A percentile compares a stretch with the other conserved stretches of the same genome.
Evolutionary conservation across 768 basidiomycete genomes (phyloP).

Genomic region (Paxillus rubicundulus): DNA sequence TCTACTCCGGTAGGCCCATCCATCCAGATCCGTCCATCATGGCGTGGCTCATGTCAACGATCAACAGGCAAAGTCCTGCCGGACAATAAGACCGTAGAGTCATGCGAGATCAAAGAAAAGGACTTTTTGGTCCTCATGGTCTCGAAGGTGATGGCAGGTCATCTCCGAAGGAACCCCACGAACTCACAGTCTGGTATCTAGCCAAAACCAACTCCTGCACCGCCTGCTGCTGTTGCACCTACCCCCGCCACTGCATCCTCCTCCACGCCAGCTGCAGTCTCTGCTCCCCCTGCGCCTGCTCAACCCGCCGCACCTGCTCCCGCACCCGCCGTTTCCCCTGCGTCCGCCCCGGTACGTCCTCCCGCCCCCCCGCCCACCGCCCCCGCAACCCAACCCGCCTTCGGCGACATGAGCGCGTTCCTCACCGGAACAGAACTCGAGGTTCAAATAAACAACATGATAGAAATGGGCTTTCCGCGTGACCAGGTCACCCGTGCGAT

Average conservation of each 20-base stretch:
- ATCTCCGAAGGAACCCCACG: neutral
- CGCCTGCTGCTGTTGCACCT: slow-evolving; percentile 21
- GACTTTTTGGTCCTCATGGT: slow-evolving; percentile 99
- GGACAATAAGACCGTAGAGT: slow-evolving; percentile 85
- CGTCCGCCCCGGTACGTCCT: slow-evolving; percentile 20
- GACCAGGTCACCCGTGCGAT: slow-evolving; percentile 84
- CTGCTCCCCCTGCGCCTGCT: slow-evolving; percentile 30
- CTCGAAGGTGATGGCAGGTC: slow-evolving; percentile 64
- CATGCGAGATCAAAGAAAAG: slow-evolving; percentile 94
- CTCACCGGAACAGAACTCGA: slow-evolving; percentile 77
- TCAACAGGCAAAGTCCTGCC: slow-evolving; percentile 81
- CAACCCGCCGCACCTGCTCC: slow-evolving; percentile 35
- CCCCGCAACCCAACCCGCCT: slow-evolving; percentile 30
- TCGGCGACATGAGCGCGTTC: slow-evolving; percentile 58
- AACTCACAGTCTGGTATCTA: slow-evolving; percentile 22
- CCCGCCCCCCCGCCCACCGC: slow-evolving; percentile 30
- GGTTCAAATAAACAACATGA: slow-evolving; percentile 74
- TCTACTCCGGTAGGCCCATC: slow-evolving; percentile 74
- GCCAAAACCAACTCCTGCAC: slow-evolving; percentile 51
- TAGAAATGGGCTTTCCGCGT: slow-evolving; percentile 91
- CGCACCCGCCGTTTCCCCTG: slow-evolving; percentile 34
- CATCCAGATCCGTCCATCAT: slow-evolving; percentile 2
- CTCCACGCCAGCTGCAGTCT: slow-evolving; percentile 29
- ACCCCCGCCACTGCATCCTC: slow-evolving; percentile 28
- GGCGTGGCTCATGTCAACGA: slow-evolving; percentile 1